phyloP scores from a whole-genome alignment of 1,284 basidiomycete genomes.

The Malassezia furfur region DNA sequence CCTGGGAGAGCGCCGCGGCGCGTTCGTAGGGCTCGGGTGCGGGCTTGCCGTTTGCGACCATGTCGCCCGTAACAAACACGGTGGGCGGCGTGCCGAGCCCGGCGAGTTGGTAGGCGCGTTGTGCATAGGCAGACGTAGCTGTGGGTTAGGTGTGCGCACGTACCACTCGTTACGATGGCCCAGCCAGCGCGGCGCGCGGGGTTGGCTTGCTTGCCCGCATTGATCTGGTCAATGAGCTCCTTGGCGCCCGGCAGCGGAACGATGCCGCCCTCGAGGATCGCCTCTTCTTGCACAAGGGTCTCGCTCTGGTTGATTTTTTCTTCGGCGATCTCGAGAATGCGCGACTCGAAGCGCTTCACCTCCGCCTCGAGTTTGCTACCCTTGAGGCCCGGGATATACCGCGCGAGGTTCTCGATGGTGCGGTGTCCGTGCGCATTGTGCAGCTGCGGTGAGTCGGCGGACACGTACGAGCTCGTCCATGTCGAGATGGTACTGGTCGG shows the following conservation, averaged over 20 bases:
- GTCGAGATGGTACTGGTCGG: slow-evolving; percentile 39
- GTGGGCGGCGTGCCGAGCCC: slow-evolving; percentile 22
- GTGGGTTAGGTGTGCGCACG: not conserved
- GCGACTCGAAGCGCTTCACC: slow-evolving; percentile 37
- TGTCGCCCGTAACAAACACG: slow-evolving; percentile 41
- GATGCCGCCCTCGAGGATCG: slow-evolving; percentile 27
- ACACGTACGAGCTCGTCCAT: slow-evolving; percentile 31
- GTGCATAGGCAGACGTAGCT: slow-evolving; percentile 42
- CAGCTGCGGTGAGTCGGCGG: slow-evolving; percentile 15
- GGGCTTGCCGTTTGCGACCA: slow-evolving; percentile 38
- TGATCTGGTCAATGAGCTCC: slow-evolving; percentile 21
- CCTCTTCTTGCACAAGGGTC: slow-evolving; percentile 12
- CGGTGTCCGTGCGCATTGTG: slow-evolving; percentile 41
- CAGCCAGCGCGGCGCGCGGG: slow-evolving; percentile 30
- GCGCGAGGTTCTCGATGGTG: slow-evolving; percentile 40
- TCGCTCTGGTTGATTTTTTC: slow-evolving; percentile 10
- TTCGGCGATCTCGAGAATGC: slow-evolving; percentile 38
- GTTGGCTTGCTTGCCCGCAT: slow-evolving; percentile 2
- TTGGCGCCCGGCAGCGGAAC: slow-evolving; percentile 41
- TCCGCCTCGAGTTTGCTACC: slow-evolving; percentile 28
- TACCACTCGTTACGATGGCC: slow-evolving; percentile 42
- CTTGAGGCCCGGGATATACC: slow-evolving; percentile 36
- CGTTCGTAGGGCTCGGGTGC: slow-evolving; percentile 43
- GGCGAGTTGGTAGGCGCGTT: slow-evolving; percentile 30
- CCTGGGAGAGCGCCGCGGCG: slow-evolving; percentile 27